Evolutionary conservation across 345 rosid genomes (phyloP).

Genomic region (Xanthoceras sorbifolium): DNA sequence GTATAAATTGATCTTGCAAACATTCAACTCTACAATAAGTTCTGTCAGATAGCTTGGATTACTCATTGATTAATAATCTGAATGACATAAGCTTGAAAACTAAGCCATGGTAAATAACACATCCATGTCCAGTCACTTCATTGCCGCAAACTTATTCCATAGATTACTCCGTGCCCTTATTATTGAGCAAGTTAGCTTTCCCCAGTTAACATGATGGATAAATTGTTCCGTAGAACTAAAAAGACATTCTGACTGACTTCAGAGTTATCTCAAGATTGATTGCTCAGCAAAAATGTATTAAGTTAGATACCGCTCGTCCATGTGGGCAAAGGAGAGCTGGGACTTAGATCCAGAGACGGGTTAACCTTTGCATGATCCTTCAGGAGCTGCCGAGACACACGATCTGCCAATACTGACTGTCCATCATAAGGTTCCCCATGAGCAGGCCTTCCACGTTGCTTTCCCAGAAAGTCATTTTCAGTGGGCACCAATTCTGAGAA

Average conservation of each 20-base stretch:
- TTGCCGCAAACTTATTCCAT: conserved; percentile 27
- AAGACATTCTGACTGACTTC: conserved; percentile 18
- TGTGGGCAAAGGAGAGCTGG: conserved; percentile 40
- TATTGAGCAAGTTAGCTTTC: conserved; percentile 23
- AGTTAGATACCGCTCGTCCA: conserved; percentile 33
- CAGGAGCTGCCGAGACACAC: conserved; percentile 56
- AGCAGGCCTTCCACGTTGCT: conserved; percentile 41
- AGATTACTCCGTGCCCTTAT: conserved; percentile 16
- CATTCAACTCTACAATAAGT: conserved; percentile 14
- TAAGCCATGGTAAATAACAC: conserved; percentile 11
- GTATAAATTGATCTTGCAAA: conserved; percentile 13
- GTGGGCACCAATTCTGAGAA: conserved; percentile 40
- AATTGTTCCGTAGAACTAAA: conserved; percentile 20
- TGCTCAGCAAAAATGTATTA: conserved; percentile 6
- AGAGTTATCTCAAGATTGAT: conserved; percentile 13
- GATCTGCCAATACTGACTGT: conserved; percentile 55
- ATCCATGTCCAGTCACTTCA: conserved; percentile 17
- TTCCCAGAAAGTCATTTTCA: conserved; percentile 40
- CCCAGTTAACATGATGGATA: conserved; percentile 26
- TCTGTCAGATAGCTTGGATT: conserved; percentile 17
- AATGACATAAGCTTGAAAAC: conserved; percentile 13
- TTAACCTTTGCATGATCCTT: conserved; percentile 45
- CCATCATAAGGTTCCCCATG: conserved; percentile 43
- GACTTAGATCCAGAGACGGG: conserved; percentile 51
- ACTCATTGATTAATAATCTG: conserved; percentile 3